phyloP scores from a whole-genome alignment of 768 basidiomycete genomes.

The Coprinopsis cinerea region DNA sequence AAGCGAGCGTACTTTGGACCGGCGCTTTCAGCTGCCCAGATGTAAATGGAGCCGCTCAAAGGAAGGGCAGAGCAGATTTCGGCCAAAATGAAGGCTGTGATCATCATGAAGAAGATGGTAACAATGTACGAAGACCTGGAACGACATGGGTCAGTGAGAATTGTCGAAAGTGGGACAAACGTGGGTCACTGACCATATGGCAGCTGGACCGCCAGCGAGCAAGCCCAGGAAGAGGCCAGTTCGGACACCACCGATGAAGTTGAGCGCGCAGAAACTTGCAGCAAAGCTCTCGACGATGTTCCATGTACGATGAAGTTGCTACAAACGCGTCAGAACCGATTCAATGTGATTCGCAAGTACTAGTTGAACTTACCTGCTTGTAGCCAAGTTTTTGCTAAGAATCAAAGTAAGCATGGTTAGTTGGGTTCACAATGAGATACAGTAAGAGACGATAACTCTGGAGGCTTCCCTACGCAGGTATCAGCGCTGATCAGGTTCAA shows the following conservation, averaged over 20 bases:
- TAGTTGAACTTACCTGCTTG: conserved; percentile 55
- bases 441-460: conserved; percentile 54
- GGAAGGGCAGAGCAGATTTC: conserved; percentile 89
- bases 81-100: conserved; percentile 81
- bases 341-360: neutral
- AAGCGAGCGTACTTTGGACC: conserved; percentile 83
- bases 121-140: conserved; percentile 86
- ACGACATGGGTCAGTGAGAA: conserved; percentile 12
- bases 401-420: conserved; percentile 43
- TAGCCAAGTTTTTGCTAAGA: conserved; percentile 70
- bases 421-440: conserved; percentile 28
- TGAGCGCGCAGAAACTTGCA: conserved; percentile 83
- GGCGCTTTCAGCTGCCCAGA: conserved; percentile 92
- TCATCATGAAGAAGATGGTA: conserved; percentile 81
- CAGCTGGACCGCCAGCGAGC: conserved; percentile 80
- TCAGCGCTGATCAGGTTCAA: conserved; percentile 96
- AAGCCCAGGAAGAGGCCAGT: conserved; percentile 77
- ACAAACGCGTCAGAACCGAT: conserved; percentile 1
- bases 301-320: conserved; percentile 89
- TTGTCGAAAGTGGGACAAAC: neutral
- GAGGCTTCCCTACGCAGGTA: conserved; percentile 98
- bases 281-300: conserved; percentile 79
- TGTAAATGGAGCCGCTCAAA: conserved; percentile 86
- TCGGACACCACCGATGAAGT: conserved; percentile 79
- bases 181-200: conserved; percentile 54